Evolutionary conservation across 805 yeast genomes (phyloP).

Genomic region (Dipodascus albidus): DNA sequence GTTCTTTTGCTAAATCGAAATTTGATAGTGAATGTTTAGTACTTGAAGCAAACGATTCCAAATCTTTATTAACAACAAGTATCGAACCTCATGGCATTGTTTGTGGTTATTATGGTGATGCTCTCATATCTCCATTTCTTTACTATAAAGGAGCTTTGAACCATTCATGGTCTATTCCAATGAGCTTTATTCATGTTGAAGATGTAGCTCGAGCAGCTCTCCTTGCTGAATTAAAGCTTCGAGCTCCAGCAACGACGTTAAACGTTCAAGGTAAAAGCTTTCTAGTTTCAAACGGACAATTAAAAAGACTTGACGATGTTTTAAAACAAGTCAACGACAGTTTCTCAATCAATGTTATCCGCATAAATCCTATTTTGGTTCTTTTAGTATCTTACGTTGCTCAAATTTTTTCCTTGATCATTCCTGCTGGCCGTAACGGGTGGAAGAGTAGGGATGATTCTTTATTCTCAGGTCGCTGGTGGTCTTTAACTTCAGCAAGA

Average conservation of each 20-base stretch:
- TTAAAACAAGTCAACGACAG: slow-evolving; percentile 11
- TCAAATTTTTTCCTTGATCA: slow-evolving; percentile 7
- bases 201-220: slow-evolving; percentile 33
- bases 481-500: slow-evolving; percentile 17
- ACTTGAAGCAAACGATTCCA: slow-evolving; percentile 1
- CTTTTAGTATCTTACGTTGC: slow-evolving; percentile 8
- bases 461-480: slow-evolving; percentile 10
- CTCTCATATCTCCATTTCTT: slow-evolving; percentile 17
- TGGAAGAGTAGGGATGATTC: slow-evolving; percentile 2
- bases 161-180: slow-evolving; percentile 17
- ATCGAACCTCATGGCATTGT: slow-evolving; percentile 18
- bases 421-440: slow-evolving; percentile 9
- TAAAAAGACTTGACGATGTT: slow-evolving; percentile 16
- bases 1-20: slow-evolving; percentile 21
- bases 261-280: slow-evolving; percentile 9
- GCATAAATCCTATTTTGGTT: slow-evolving; percentile 16
- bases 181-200: slow-evolving; percentile 23
- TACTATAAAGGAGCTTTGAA: slow-evolving; percentile 11
- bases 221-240: slow-evolving; percentile 22
- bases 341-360: slow-evolving; percentile 9
- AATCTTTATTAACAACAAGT: slow-evolving; percentile 9
- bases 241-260: slow-evolving; percentile 14
- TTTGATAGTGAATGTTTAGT: slow-evolving; percentile 15
- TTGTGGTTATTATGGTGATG: slow-evolving; percentile 20
- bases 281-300: slow-evolving; percentile 13